Evolutionary conservation across 116 monocot species (phyloP), one percentile per base, ranked within the genome.

Genomic region (Phalaenopsis hybrid): DNA sequence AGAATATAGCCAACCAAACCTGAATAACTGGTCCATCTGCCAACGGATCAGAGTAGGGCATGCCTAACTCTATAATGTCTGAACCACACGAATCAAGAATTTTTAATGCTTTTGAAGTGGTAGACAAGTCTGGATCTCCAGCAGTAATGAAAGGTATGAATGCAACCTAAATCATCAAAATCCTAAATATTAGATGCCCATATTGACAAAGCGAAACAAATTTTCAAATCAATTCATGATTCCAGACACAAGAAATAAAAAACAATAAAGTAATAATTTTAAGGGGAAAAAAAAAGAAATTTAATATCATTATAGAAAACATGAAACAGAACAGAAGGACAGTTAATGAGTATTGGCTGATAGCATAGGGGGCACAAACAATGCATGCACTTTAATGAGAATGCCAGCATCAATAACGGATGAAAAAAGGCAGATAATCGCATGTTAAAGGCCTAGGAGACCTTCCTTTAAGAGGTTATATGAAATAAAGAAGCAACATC

Each of bases 1-100:
- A 72, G 76, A 77, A 18, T 63, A 23, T 31, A 52, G 70, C 10
- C 21, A 79, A 25, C 9, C 18, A 44, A 78, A 92, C 97, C 98
- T 98, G 98, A 61, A 98, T 98, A 52, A 98, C 98, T 20, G 98
- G 95, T n/a, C 98, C 98, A 87, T 98, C 98, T 65, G 95, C 95
- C 77, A 95, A 79, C 67, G 98, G 98, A 83, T 98, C 98, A 69
- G 95, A 98, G 79, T 93, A 95, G 17, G 98, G 95, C 58, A 98
- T 68, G 44, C 98, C 98, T 88, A 98, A 86, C 81, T 98, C 98
- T 59, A 98, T 98, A 67, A 98, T 82, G 73, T 98, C 92, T 43
- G 98, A 93, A 20, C 98, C 98, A 85, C 95, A 95, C 58, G 88
- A 86, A 85, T 93, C 93, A 58, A 98, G 90, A 83, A 95, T 81